Percentiles rank a stretch among this genome's conserved stretches.
Conservation (phyloP, 345 rosid genomes). For the Gossypium stocksii region DNA sequence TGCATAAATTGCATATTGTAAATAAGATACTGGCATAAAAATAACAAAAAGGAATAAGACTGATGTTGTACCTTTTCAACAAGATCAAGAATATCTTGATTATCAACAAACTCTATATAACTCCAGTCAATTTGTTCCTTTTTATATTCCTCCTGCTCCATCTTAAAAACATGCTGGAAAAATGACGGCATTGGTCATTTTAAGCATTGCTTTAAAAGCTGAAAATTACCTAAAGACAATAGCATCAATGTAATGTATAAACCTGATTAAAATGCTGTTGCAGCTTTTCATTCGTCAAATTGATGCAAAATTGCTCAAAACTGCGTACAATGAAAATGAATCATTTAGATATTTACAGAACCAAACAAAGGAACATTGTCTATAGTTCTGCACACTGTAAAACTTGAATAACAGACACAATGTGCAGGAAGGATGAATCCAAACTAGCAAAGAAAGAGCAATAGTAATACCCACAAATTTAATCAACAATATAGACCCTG, state of each 20-base stretch:
- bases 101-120: constrained; percentile 92
- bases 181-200: constrained; percentile 18
- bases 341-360: constrained; percentile 8
- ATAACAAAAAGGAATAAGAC: not conserved
- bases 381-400: not conserved
- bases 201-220: constrained; percentile 12
- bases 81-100: constrained; percentile 93
- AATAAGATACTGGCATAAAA: not conserved
- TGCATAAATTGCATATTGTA: not conserved
- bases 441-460: constrained; percentile 11
- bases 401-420: not conserved
- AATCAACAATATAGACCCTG: not conserved
- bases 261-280: constrained; percentile 99
- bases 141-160: constrained; percentile 99
- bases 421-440: constrained; percentile 2
- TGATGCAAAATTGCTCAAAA: constrained; percentile 98
- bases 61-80: constrained; percentile 67
- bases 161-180: constrained; percentile 91
- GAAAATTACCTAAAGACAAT: not conserved
- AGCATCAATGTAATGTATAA: constrained; percentile 21
- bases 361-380: not conserved
- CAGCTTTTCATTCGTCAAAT: constrained; percentile 96
- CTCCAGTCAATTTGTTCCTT: constrained; percentile 97
- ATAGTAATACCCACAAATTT: not conserved
- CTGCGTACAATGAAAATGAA: constrained; percentile 38